A percentile compares a stretch with the other conserved stretches of the same genome.
These are phyloP conservation scores for Toxicodendron radicans DNA, from an alignment of 345 rosid species.

Conservation along the genomic window DNA sequence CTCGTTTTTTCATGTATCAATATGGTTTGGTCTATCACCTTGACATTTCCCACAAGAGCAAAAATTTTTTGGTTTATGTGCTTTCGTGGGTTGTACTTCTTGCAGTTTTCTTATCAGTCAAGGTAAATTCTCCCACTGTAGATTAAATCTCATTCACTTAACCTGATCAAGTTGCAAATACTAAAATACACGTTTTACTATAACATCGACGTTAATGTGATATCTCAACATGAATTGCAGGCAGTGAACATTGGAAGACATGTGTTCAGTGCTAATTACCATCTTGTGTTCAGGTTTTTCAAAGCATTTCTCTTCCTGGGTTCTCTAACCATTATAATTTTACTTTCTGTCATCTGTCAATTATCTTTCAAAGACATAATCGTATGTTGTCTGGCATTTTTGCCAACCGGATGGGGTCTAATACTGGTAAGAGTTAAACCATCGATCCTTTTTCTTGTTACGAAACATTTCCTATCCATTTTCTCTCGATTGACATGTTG, in stretches of 20 bases:
- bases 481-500: neutral
- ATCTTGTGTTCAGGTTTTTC: constrained; percentile 70
- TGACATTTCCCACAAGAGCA: constrained; percentile 84
- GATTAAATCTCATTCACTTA: neutral
- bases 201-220: neutral
- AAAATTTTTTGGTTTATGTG: constrained; percentile 75
- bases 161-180: neutral
- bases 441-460: neutral
- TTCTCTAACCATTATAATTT: constrained; percentile 52
- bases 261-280: constrained; percentile 71
- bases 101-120: constrained; percentile 76
- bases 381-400: constrained; percentile 82
- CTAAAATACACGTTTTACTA: neutral
- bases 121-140: constrained; percentile 43
- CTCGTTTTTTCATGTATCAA: constrained; percentile 89
- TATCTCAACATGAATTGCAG: constrained; percentile 41
- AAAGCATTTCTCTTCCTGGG: constrained; percentile 88
- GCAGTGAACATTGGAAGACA: constrained; percentile 86
- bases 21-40: constrained; percentile 98
- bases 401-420: constrained; percentile 98
- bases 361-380: constrained; percentile 70
- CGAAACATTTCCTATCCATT: too few relatives aligned
- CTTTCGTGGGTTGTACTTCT: constrained; percentile 92
- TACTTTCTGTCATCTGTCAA: constrained; percentile 69
- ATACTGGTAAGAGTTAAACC: constrained; percentile 59